Evolutionary conservation across 208 protist species (phyloP).

Genomic region (Leishmania mexicana): DNA sequence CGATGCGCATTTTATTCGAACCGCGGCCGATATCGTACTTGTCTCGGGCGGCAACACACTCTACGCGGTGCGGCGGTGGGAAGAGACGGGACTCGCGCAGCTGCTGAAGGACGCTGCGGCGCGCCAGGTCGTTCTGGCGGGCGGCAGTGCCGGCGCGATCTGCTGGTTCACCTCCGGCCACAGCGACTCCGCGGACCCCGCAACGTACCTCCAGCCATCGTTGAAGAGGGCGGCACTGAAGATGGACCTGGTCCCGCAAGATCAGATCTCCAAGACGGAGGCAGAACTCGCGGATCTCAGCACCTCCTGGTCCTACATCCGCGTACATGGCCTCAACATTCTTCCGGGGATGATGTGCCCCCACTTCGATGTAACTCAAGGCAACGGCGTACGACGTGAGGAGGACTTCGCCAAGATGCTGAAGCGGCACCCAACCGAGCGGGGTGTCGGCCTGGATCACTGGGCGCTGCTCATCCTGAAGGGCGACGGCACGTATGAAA

Average conservation of each 20-base stretch:
- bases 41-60: constrained; percentile 92
- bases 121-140: constrained; percentile 65
- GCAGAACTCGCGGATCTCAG: constrained; percentile 19
- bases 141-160: constrained; percentile 89
- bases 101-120: constrained; percentile 46
- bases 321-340: constrained; percentile 75
- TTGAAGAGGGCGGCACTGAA: constrained; percentile 29
- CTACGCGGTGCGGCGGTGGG: constrained; percentile 89
- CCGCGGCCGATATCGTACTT: constrained; percentile 72
- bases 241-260: constrained; percentile 14
- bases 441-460: constrained; percentile 87
- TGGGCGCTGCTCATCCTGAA: constrained; percentile 77
- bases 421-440: constrained; percentile 86
- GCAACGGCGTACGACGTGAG: constrained; percentile 71
- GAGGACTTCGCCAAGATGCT: constrained; percentile 88
- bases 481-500: constrained; percentile 76
- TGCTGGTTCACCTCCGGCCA: constrained; percentile 91
- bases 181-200: constrained; percentile 89
- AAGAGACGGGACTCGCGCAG: constrained; percentile 72
- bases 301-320: constrained; percentile 83
- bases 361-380: constrained; percentile 75
- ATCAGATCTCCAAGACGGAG: constrained; percentile 23
- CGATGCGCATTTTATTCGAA: constrained; percentile 38
- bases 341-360: constrained; percentile 89
- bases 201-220: constrained; percentile 66